Conservation (phyloP, 352 stramenopile genomes). For the Pilasporangium apinafurcum region DNA sequence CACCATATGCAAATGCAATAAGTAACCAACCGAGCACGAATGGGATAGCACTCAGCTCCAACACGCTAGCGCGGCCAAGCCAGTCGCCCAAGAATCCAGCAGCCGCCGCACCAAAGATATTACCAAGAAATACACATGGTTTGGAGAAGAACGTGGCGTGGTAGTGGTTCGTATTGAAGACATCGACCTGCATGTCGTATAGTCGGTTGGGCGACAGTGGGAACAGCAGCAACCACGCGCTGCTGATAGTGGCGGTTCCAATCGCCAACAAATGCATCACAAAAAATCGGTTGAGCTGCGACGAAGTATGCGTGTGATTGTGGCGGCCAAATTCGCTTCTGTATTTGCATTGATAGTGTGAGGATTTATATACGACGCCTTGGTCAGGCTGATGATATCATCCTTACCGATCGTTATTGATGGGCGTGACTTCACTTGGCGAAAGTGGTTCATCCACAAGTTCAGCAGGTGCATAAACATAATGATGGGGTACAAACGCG, state of each 20-base stretch:
- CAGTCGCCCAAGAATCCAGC: constrained; percentile 57
- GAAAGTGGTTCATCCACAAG: constrained; percentile 21
- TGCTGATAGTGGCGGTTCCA: constrained; percentile 31
- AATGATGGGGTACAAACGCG: constrained; percentile 77
- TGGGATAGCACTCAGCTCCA: constrained; percentile 69
- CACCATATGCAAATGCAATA: constrained; percentile 51
- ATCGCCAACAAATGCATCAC: constrained; percentile 46
- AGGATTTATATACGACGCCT: constrained; percentile 1
- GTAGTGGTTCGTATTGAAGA: constrained; percentile 65
- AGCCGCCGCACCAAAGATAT: constrained; percentile 44
- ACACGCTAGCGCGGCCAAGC: constrained; percentile 54
- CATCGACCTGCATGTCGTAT: constrained; percentile 84
- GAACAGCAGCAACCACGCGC: constrained; percentile 60
- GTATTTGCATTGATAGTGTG: neutral
- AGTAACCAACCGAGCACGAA: constrained; percentile 72
- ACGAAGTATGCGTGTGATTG: constrained; percentile 12
- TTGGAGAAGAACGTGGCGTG: constrained; percentile 68
- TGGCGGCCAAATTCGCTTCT: constrained; percentile 14
- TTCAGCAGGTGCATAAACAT: constrained; percentile 46
- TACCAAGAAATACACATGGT: constrained; percentile 58
- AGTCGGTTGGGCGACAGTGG: constrained; percentile 58
- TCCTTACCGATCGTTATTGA: constrained; percentile 26
- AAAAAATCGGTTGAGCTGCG: constrained; percentile 57
- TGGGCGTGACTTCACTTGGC: constrained; percentile 57
- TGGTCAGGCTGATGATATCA: too few species aligned